phyloP scores from a whole-genome alignment of 257 asterid species.

The Schizonepeta tenuifolia region DNA sequence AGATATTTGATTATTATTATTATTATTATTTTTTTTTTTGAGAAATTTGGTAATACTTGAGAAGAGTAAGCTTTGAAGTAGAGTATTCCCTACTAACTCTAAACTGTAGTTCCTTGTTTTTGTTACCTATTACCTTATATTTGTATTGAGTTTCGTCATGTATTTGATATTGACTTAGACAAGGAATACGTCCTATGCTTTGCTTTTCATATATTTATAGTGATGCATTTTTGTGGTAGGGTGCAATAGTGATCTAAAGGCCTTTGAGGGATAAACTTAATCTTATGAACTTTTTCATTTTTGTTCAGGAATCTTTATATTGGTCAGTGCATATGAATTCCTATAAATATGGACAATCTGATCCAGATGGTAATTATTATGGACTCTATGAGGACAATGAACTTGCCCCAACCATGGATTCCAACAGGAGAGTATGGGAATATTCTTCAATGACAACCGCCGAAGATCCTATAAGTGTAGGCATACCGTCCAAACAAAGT shows the following conservation, averaged over 20 bases:
- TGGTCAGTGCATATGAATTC: slow-evolving; percentile 82
- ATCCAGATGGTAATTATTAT: slow-evolving; percentile 60
- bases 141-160: not conserved
- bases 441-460: slow-evolving; percentile 58
- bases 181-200: not conserved
- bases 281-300: slow-evolving; percentile 29
- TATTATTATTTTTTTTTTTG: not conserved
- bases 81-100: too few species aligned
- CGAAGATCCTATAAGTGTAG: slow-evolving; percentile 51
- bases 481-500: slow-evolving; percentile 56
- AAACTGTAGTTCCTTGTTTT: too few species aligned
- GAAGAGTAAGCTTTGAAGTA: too few species aligned
- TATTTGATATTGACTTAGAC: slow-evolving; percentile 4
- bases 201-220: not conserved
- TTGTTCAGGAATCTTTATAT: slow-evolving; percentile 66
- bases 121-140: not conserved
- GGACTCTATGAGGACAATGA: slow-evolving; percentile 49
- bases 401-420: slow-evolving; percentile 55
- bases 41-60: too few species aligned
- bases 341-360: slow-evolving; percentile 62
- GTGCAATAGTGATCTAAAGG: not conserved
- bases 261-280: not conserved
- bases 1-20: not conserved
- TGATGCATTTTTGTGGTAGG: not conserved
- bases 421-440: slow-evolving; percentile 65